A percentile compares a stretch with the other conserved stretches of the same genome.
Evolutionary conservation across 176 grass and related monocot genomes (phyloP).

Genomic region (Bothriochloa decipiens): DNA sequence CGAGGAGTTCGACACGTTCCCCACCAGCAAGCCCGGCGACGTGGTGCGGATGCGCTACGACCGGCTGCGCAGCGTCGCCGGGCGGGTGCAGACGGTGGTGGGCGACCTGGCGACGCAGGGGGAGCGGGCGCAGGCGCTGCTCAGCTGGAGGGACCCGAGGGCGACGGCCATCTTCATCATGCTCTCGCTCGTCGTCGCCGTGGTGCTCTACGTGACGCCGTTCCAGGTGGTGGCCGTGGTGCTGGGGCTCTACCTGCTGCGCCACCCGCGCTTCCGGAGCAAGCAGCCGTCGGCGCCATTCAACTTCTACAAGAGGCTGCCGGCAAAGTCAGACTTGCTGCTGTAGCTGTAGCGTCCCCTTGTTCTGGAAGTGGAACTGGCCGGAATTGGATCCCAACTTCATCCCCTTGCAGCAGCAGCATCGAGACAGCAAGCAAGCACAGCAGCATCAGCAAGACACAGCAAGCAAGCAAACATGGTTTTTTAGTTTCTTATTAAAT

Average conservation of each 20-base stretch:
- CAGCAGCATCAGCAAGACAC: too few species aligned
- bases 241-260: slow-evolving; percentile 58
- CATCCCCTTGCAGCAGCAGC: too few species aligned
- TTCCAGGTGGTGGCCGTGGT: slow-evolving; percentile 53
- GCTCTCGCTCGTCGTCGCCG: slow-evolving; percentile 39
- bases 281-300: slow-evolving; percentile 63
- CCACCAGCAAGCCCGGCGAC: slow-evolving; percentile 44
- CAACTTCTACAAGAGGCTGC: slow-evolving; percentile 76
- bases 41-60: slow-evolving; percentile 79
- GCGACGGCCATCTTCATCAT: slow-evolving; percentile 49
- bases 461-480: too few species aligned
- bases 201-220: slow-evolving; percentile 63
- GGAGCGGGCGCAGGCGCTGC: slow-evolving; percentile 56
- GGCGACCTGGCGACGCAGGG: slow-evolving; percentile 77
- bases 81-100: slow-evolving; percentile 62
- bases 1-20: slow-evolving; percentile 91
- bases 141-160: slow-evolving; percentile 68
- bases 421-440: too few species aligned
- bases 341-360: slow-evolving; percentile 16
- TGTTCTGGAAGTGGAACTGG: too few species aligned
- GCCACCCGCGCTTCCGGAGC: slow-evolving; percentile 68
- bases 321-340: slow-evolving; percentile 62
- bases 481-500: too few species aligned
- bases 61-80: slow-evolving; percentile 60
- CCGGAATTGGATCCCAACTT: too few species aligned